phyloP scores from a whole-genome alignment of 2,329 filamentous ascomycete genomes.

The Aspergillus eucalypticola region DNA sequence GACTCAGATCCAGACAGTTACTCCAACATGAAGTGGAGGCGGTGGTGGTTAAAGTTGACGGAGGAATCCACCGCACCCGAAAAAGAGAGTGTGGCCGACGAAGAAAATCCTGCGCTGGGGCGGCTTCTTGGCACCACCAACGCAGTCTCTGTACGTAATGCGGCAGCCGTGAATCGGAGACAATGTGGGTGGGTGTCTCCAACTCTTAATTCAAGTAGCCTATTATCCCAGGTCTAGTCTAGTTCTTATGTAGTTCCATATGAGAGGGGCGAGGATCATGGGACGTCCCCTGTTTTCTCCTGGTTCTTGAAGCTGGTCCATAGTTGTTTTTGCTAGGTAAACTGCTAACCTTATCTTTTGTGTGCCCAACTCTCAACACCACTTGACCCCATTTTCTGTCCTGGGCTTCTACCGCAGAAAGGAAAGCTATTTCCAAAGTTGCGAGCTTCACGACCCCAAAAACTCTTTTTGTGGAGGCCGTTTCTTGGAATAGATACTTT shows the following conservation, averaged over 20 bases:
- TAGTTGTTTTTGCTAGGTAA: no score
- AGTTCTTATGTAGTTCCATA: neutral
- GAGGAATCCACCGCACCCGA: constrained; percentile 1
- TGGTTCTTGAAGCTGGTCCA: neutral
- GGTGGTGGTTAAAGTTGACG: neutral
- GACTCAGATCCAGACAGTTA: neutral
- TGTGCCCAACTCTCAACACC: neutral
- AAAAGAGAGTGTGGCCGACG: neutral
- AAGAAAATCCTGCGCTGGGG: neutral
- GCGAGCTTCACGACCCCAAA: neutral
- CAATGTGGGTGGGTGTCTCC: neutral
- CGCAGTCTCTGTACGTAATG: constrained; percentile 4
- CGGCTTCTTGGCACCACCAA: neutral
- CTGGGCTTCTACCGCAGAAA: neutral
- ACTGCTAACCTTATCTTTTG: neutral
- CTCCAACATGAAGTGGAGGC: constrained; percentile 1
- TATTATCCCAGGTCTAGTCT: neutral
- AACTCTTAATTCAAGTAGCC: neutral
- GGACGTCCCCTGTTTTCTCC: neutral
- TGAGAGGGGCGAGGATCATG: neutral
- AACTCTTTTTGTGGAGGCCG: neutral
- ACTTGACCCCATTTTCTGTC: neutral
- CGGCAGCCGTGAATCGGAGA: constrained; percentile 7
- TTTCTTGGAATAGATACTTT: neutral
- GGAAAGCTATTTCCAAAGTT: neutral